Base-by-base conservation (phyloP, 2,329 filamentous ascomycete genomes). In the Scorias spongiosa region DNA sequence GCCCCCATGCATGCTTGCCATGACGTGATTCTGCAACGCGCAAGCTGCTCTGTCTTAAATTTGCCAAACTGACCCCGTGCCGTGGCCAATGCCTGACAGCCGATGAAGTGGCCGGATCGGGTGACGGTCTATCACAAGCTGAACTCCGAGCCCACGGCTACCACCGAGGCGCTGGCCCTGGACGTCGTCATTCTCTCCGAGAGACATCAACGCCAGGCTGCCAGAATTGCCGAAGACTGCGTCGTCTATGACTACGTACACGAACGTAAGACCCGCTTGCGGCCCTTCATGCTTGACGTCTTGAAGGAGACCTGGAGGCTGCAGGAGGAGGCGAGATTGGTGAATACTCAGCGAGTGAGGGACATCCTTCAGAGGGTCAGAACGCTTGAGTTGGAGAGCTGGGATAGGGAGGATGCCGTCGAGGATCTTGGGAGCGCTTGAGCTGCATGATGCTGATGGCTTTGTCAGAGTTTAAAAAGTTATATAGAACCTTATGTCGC, bases 121-220 rank as follows among this genome's bases (percentile, higher is more conserved):
- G 76, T 93, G 48, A 86, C 82, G 0, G 84, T 91, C 15, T 81
- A 89, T 54, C 86, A 94, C 64, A 88, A 81, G 59, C 72, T 94
- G 10, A 65, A 71, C 2, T 60, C 63, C 18, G 62, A 69, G 45
- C 80, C 78, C 2, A 60, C 63, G 41, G 58, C 59, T 38, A 55
- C 61, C 8, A 66, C 65, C 5, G 70, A 72, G 46, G 71, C 74
- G 15, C 74, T 89, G 49, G 60, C 74, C 43, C 63, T 78, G 17
- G 72, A 79, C 48, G 75, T 75, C 3, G 51, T 79, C 47, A 76
- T 94, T 41, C 59, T 93, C 12, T 93, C 85, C 1, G 84, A 93
- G 59, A 67, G 69, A 34, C 78, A 84, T 54, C 78, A 80, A 54
- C 72, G 87, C 15, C 68, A 77, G 11, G 83, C 84, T 8, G 86